phyloP scores from a whole-genome alignment of 257 asterid species.

The Lycium barbarum region DNA sequence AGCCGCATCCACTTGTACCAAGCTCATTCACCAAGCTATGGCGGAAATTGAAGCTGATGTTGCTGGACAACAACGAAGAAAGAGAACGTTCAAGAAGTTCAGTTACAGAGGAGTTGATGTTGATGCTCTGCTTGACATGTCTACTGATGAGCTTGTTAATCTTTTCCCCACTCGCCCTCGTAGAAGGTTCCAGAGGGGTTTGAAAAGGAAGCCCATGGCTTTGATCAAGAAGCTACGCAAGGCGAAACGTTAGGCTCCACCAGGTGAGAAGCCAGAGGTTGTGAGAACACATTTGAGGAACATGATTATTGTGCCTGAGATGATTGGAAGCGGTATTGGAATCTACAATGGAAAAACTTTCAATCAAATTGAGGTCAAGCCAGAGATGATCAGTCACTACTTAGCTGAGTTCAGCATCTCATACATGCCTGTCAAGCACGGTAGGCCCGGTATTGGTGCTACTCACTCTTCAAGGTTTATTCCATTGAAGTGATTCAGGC shows the following conservation, averaged over 20 bases:
- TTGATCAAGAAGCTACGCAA: constrained; percentile 54
- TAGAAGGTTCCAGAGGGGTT: constrained; percentile 47
- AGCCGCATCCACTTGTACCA: too few relatives aligned
- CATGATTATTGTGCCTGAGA: constrained; percentile 44
- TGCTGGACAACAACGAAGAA: too few relatives aligned
- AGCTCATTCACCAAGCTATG: too few relatives aligned
- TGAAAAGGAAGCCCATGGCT: constrained; percentile 53
- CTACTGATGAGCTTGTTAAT: too few relatives aligned
- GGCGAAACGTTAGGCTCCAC: constrained; percentile 45
- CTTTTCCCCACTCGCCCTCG: too few relatives aligned
- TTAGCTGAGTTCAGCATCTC: constrained; percentile 36
- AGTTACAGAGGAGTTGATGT: too few relatives aligned
- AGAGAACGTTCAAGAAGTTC: too few relatives aligned
- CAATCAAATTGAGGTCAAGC: constrained; percentile 36
- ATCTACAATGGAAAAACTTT: constrained; percentile 37
- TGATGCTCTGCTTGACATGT: too few relatives aligned
- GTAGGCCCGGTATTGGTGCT: constrained; percentile 45
- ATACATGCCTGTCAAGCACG: constrained; percentile 41
- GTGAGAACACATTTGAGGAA: constrained; percentile 42
- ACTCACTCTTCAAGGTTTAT: constrained; percentile 40
- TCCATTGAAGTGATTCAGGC: constrained; percentile 36
- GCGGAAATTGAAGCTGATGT: too few relatives aligned
- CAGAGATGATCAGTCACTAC: constrained; percentile 35
- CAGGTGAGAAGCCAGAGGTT: constrained; percentile 39
- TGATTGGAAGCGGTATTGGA: constrained; percentile 42